Evolutionary conservation across 192 early-diverging fungal species (phyloP).

Genomic region (Coemansia sp.): DNA sequence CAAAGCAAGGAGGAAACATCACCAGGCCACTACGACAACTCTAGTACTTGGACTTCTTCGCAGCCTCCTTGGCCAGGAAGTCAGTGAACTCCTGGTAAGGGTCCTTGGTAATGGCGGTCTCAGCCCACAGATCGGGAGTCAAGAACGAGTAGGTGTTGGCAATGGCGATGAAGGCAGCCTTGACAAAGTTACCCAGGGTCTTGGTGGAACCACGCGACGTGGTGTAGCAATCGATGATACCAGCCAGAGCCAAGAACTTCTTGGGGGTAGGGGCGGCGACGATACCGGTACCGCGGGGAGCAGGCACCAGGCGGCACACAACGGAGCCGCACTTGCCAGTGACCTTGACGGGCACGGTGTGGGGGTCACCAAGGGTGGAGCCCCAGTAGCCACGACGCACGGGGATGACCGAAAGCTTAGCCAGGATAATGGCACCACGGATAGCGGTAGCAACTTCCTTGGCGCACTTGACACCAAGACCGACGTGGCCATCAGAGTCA

Average conservation of each 20-base stretch:
- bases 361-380: constrained; percentile 90
- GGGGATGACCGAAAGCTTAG: constrained; percentile 97
- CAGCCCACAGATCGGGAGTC: constrained; percentile 94
- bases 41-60: constrained; percentile 55
- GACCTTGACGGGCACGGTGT: constrained; percentile 98
- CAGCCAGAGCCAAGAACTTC: constrained; percentile 95
- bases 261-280: constrained; percentile 97
- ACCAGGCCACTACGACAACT: not conserved
- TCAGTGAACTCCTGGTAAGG: constrained; percentile 91
- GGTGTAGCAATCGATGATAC: constrained; percentile 98
- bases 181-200: constrained; percentile 99
- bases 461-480: constrained; percentile 99
- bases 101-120: constrained; percentile 81
- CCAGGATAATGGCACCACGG: constrained; percentile 97
- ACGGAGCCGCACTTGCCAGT: constrained; percentile 95
- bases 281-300: constrained; percentile 99
- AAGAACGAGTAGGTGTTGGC: constrained; percentile 96
- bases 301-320: constrained; percentile 89
- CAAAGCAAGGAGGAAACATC: not conserved
- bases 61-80: constrained; percentile 63
- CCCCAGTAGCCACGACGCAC: constrained; percentile 99
- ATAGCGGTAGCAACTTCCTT: constrained; percentile 99
- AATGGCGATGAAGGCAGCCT: constrained; percentile 97
- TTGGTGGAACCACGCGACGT: constrained; percentile 93
- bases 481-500: constrained; percentile 95